A percentile compares a stretch with the other conserved stretches of the same genome.
Evolutionary conservation across 2,329 filamentous ascomycete species (phyloP).

Genomic region (Cercospora canescens): DNA sequence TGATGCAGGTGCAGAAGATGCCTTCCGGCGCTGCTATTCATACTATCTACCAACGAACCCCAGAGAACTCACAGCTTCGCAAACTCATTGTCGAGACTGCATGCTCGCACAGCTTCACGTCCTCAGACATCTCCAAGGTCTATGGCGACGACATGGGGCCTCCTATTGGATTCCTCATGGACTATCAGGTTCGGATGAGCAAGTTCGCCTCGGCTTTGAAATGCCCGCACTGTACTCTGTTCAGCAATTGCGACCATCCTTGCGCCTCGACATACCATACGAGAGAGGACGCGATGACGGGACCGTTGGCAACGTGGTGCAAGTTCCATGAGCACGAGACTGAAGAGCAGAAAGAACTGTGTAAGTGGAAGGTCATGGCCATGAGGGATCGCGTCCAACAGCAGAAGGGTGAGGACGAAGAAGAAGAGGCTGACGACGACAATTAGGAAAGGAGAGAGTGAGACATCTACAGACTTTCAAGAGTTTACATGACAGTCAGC

Average conservation of each 20-base stretch:
- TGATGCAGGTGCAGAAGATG: neutral
- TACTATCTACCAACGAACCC: neutral
- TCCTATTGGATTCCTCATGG: neutral
- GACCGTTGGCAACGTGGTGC: neutral
- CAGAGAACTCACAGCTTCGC: neutral
- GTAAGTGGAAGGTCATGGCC: neutral
- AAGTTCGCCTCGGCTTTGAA: neutral
- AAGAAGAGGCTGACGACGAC: neutral
- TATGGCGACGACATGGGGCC: neutral
- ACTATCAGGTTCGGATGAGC: neutral
- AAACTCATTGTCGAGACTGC: neutral
- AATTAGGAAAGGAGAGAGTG: neutral
- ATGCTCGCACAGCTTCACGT: neutral
- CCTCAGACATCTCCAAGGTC: neutral
- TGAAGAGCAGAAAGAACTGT: conserved; percentile 4
- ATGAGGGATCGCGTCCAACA: neutral
- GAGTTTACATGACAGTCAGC: neutral
- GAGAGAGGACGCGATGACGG: neutral
- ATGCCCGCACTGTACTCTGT: neutral
- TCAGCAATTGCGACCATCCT: neutral
- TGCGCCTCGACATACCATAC: neutral
- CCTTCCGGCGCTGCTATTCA: neutral
- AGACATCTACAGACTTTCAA: neutral
- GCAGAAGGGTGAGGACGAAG: neutral
- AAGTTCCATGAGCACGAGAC: neutral